Conservation (phyloP, 305 asterid genomes). For the Fraxinus dipetala region DNA sequence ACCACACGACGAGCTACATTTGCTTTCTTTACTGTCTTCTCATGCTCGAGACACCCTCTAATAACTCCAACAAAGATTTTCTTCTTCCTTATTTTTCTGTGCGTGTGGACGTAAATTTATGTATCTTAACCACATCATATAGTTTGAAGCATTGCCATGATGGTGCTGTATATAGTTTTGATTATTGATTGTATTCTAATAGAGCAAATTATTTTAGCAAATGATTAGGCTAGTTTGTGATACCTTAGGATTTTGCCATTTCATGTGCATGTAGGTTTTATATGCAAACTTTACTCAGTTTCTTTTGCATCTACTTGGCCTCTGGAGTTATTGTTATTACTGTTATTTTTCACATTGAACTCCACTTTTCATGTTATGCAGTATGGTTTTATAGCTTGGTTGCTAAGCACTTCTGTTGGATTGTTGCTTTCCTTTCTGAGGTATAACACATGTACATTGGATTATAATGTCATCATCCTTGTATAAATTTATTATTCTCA, state of each 20-base stretch:
- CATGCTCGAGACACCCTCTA: background rate
- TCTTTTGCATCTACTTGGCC: conserved; percentile 8
- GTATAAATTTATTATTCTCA: background rate
- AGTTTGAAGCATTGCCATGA: background rate
- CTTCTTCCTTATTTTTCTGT: background rate
- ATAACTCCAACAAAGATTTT: background rate
- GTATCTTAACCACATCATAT: background rate
- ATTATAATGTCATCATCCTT: background rate
- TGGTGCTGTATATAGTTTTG: background rate
- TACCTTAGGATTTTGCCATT: background rate
- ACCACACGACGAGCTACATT: background rate
- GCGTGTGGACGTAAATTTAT: background rate
- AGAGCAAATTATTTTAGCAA: background rate
- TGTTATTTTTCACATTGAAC: background rate
- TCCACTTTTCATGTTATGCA: conserved; percentile 38
- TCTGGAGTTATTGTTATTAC: background rate
- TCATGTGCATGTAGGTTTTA: background rate
- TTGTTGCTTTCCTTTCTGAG: conserved; percentile 95
- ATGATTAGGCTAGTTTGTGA: background rate
- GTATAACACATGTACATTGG: conserved; percentile 30
- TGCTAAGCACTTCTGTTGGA: conserved; percentile 93
- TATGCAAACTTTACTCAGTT: background rate
- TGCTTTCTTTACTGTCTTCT: conserved; percentile 1
- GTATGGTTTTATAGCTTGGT: conserved; percentile 98
- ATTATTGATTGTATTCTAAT: background rate